Percentiles rank a stretch among this genome's conserved stretches.
phyloP scores from a whole-genome alignment of 2,329 filamentous ascomycete species.

The Taxawa tesnikishii region DNA sequence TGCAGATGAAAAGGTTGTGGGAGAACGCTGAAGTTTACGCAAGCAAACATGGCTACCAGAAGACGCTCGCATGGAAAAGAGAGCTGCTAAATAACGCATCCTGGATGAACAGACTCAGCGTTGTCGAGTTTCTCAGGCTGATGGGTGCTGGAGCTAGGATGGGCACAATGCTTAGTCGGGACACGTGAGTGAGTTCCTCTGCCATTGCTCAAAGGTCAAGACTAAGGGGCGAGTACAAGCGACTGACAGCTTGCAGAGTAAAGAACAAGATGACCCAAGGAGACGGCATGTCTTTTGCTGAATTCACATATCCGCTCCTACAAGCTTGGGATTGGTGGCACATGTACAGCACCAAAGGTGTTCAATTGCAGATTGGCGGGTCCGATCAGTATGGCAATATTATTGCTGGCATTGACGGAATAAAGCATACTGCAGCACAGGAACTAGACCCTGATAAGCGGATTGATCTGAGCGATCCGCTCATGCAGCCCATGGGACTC shows the following conservation, averaged over 20 bases:
- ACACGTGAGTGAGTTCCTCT: slow-evolving; percentile 52
- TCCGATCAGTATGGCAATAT: slow-evolving; percentile 98
- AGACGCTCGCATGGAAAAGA: slow-evolving; percentile 53
- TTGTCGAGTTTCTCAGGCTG: slow-evolving; percentile 63
- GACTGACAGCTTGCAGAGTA: slow-evolving; percentile 38
- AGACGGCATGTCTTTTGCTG: slow-evolving; percentile 86
- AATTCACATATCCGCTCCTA: slow-evolving; percentile 85
- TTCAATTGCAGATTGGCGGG: slow-evolving; percentile 84
- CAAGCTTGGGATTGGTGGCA: slow-evolving; percentile 97
- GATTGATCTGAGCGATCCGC: slow-evolving; percentile 8
- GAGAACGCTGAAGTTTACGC: slow-evolving; percentile 56
- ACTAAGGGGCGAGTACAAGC: not conserved
- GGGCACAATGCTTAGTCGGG: slow-evolving; percentile 76
- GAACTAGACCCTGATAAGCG: slow-evolving; percentile 6
- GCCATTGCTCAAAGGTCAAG: not conserved
- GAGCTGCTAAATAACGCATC: slow-evolving; percentile 55
- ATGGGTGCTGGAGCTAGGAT: slow-evolving; percentile 65
- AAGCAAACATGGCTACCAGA: slow-evolving; percentile 50
- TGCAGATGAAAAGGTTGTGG: slow-evolving; percentile 63
- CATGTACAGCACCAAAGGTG: slow-evolving; percentile 55
- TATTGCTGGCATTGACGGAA: slow-evolving; percentile 71
- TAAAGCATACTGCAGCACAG: slow-evolving; percentile 52
- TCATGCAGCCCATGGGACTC: slow-evolving; percentile 58
- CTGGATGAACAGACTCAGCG: slow-evolving; percentile 63
- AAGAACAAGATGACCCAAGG: slow-evolving; percentile 73